Conservation (phyloP, 345 rosid genomes). For the Linum usitatissimum region DNA sequence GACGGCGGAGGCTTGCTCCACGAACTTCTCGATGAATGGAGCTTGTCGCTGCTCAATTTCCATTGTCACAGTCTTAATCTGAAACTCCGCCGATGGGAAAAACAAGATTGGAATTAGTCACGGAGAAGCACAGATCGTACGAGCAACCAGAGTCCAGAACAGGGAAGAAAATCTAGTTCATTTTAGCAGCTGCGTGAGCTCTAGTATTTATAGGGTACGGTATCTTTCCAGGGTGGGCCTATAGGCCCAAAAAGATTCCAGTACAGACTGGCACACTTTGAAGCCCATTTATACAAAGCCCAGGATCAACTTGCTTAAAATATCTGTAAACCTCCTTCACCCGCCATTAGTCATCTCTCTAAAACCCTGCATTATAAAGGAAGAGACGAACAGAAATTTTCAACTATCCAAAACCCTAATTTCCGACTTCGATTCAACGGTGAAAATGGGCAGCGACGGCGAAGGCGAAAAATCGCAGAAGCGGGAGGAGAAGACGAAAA, state of each 20-base stretch:
- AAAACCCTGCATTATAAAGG: neutral
- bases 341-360: neutral
- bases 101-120: too few species aligned
- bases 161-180: too few species aligned
- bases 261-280: too few species aligned
- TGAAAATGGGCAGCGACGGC: slow-evolving; percentile 62
- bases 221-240: too few species aligned
- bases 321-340: neutral
- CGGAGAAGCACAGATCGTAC: too few species aligned
- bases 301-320: too few species aligned
- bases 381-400: neutral
- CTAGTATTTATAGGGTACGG: too few species aligned
- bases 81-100: neutral
- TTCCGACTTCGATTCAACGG: neutral
- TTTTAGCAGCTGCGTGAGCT: too few species aligned
- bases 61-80: slow-evolving; percentile 9
- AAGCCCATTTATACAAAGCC: too few species aligned
- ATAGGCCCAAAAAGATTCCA: too few species aligned
- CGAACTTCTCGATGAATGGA: slow-evolving; percentile 24
- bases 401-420: neutral
- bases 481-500: slow-evolving; percentile 56
- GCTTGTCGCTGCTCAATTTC: slow-evolving; percentile 37
- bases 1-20: slow-evolving; percentile 22
- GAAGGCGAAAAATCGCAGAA: slow-evolving; percentile 52
- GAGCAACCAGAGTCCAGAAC: too few species aligned